Base-by-base conservation (phyloP, 2,329 filamentous ascomycete species). In the Fusarium ramigenum region DNA sequence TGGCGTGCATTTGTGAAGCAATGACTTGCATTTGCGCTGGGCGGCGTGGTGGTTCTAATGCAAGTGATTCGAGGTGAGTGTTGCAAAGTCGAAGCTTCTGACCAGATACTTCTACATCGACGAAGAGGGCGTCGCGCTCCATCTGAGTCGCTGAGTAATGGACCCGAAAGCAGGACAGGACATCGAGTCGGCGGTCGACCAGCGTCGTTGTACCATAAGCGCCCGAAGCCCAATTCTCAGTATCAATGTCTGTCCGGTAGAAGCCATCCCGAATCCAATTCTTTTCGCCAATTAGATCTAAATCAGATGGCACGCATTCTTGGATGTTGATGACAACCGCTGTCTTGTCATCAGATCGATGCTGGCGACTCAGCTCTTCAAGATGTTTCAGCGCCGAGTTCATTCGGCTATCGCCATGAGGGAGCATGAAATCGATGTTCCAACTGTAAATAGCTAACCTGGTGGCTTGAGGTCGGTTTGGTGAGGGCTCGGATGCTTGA, bases 31-130 rank as follows among this genome's bases (percentile, higher is more conserved):
- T 78, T 74, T 90, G 88, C 0, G 79, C 73, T 1, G 86, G 86
- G 1, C 88, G 83, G 23, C 83, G 78, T 1, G 87, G 87, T 1
- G 86, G 87, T 9, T 84, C 77, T 1, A 84, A 79, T 0, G 83
- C 81, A 21, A 90, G 79, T 5, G 86, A 89, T 76, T 90, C 89
- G 7, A 90, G 85, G 74, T 91, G 89, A 1, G 85, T 86, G 75
- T 89, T 89, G 78, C 87, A 88, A 8, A 90, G 74, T 8, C 88
- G 83, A 10, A 90, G 0, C 78, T 78, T 54, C 74, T 78, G 39
- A 60, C 60, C 28, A 3, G 36, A 28, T 5, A n/a, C 4, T 1
- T 16, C 4, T 1, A 28, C 49, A 60, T 90, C 88, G n/a, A 89
- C 82, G 62, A 90, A 89, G 3, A 89, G 78, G 6, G 81, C 88